Evolutionary conservation across 257 asterid genomes (phyloP), one percentile per base, ranked within the genome.

Genomic region (Solanum sparsipilum): DNA sequence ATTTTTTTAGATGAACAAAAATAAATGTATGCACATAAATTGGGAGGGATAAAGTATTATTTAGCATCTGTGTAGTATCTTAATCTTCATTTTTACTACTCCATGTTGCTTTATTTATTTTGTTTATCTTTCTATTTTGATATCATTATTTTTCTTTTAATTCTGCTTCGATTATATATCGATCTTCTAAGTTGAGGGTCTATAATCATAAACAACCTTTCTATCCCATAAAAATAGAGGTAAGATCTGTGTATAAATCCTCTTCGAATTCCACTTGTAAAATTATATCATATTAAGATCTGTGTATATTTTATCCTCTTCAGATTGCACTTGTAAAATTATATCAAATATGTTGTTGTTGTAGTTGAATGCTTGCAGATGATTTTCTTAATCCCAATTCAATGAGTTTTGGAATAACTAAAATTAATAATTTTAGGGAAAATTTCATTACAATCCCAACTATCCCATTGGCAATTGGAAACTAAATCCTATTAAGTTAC

Each of bases 211-310:
- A 12, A 25, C 2, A 67, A 67, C 4, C 9, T 11, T 2, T 65
- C 20, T 67, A 67, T 1, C 8, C 20, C 32, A 25, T 1, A 25
- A 67, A 67, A 13, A 25, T n/a, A 11, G 16, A 25, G 6, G 12
- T 63, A 25, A 25, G 1, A 4, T 65, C 0, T 65, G 2, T 6
- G 16, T n/a, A 65, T 25, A 11, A 10, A 65, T 25, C 6, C 3
- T 9, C 2, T 11, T 10, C 0, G 13, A 0, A 65, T 5, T 1
- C 1, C 0, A 25, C 16, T 65, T 5, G 73, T 65, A 7, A 65
- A 65, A 65, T 25, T 25, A 65, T 65, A 65, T 29, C 1, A 6
- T 13, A 13, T 2, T 44, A 44, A 44, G 48, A 44, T 44, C 5
- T 44, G 16, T 44, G 48, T 44, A 44, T 44, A 44, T 44, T 44